Evolutionary conservation across 2,329 filamentous ascomycete species (phyloP).

Genomic region (Microsporum ferrugineum): DNA sequence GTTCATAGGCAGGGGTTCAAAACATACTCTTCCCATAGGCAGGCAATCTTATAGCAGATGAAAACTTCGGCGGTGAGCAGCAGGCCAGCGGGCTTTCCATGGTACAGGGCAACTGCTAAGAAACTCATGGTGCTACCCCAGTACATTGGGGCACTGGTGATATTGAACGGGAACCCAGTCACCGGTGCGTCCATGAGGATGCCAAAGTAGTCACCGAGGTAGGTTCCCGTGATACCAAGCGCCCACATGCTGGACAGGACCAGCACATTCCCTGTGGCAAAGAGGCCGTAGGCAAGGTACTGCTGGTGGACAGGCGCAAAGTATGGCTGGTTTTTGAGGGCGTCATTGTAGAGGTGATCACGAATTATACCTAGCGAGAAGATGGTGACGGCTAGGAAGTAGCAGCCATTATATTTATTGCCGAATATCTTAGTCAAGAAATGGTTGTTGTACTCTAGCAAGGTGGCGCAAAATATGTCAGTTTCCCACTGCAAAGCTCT

Average conservation of each 20-base stretch:
- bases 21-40: constrained; percentile 67
- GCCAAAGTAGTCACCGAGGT: constrained; percentile 96
- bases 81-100: constrained; percentile 77
- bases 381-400: constrained; percentile 75
- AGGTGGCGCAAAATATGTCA: background rate
- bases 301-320: constrained; percentile 59
- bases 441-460: constrained; percentile 78
- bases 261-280: constrained; percentile 66
- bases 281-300: constrained; percentile 57
- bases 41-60: constrained; percentile 65
- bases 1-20: background rate
- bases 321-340: constrained; percentile 63
- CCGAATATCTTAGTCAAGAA: constrained; percentile 80
- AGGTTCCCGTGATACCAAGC: constrained; percentile 88
- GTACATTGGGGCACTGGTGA: constrained; percentile 90
- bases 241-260: constrained; percentile 84
- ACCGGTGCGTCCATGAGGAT: constrained; percentile 95
- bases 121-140: constrained; percentile 89
- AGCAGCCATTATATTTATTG: constrained; percentile 69
- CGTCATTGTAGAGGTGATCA: constrained; percentile 76
- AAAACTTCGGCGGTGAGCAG: constrained; percentile 64
- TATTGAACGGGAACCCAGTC: constrained; percentile 89
- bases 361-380: constrained; percentile 85
- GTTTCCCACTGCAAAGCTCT: background rate
- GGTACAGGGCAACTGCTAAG: constrained; percentile 71